Conservation (phyloP, 192 early-diverging fungal genomes). For the Hyaloraphidium curvatum region DNA sequence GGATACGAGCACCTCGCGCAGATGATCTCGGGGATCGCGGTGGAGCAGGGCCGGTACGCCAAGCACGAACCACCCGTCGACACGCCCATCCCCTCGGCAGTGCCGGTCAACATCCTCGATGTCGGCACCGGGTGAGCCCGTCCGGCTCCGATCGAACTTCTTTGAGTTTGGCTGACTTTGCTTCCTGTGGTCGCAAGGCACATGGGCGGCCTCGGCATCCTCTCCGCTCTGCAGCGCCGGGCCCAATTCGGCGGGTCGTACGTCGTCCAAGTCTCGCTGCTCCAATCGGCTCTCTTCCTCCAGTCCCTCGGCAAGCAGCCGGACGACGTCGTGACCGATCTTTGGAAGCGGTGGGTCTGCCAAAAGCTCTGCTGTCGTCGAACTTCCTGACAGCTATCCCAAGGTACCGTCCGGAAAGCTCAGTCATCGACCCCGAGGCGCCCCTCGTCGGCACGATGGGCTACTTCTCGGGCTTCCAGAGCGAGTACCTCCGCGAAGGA, state of each 20-base stretch:
- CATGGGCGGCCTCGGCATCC: background rate
- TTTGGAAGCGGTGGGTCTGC: too few species aligned
- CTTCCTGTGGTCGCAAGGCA: background rate
- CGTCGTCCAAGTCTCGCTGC: background rate
- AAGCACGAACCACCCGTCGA: background rate
- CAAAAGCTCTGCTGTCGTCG: too few species aligned
- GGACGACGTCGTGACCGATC: background rate
- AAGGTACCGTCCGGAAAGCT: background rate
- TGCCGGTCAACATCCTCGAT: constrained; percentile 3
- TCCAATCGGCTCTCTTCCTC: background rate
- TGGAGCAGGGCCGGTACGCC: background rate
- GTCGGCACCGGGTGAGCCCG: background rate
- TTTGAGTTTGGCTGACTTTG: background rate
- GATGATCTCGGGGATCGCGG: background rate
- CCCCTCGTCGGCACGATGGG: background rate
- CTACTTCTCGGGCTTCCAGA: background rate
- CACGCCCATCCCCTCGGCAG: background rate
- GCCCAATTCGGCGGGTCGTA: background rate
- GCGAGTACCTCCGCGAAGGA: background rate
- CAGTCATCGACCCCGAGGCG: background rate
- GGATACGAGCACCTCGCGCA: constrained; percentile 3
- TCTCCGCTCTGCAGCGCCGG: background rate
- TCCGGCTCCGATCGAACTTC: background rate
- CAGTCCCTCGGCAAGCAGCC: background rate
- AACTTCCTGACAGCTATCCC: too few species aligned